Evolutionary conservation across 164 flowering plant species (phyloP).

Genomic region (Macadamia integrifolia): DNA sequence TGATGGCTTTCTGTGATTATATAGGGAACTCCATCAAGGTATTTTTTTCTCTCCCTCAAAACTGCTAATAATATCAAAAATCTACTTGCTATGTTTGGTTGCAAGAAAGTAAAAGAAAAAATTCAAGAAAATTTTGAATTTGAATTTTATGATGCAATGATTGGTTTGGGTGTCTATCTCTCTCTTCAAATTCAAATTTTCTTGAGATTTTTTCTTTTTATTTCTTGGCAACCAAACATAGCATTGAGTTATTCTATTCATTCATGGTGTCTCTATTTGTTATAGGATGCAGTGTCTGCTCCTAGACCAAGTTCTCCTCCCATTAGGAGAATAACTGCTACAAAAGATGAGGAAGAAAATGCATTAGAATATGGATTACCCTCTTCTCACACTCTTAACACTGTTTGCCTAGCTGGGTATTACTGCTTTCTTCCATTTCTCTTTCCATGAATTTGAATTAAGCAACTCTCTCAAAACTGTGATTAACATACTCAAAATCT

Average conservation of each 20-base stretch:
- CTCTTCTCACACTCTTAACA: conserved; percentile 96
- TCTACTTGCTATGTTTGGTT: too few relatives aligned
- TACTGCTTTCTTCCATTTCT: neutral
- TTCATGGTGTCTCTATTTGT: neutral
- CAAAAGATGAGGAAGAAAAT: conserved; percentile 92
- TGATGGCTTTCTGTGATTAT: conserved; percentile 97
- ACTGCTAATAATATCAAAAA: neutral
- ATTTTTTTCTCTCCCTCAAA: neutral
- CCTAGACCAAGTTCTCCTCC: conserved; percentile 92
- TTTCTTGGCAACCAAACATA: neutral
- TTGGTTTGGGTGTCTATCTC: too few relatives aligned
- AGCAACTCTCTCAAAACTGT: neutral
- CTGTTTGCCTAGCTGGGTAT: conserved; percentile 96
- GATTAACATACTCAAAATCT: neutral
- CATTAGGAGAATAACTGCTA: conserved; percentile 77
- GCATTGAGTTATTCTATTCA: neutral
- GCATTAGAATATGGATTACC: conserved; percentile 97
- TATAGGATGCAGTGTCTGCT: conserved; percentile 86
- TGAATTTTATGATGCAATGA: too few relatives aligned
- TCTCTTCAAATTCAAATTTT: too few relatives aligned
- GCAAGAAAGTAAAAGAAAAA: too few relatives aligned
- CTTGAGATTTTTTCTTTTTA: too few relatives aligned
- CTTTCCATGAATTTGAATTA: neutral
- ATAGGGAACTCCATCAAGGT: conserved; percentile 85
- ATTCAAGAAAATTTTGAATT: too few relatives aligned